phyloP scores from a whole-genome alignment of 306 rosid genomes.

The Astragalus membranaceus region DNA sequence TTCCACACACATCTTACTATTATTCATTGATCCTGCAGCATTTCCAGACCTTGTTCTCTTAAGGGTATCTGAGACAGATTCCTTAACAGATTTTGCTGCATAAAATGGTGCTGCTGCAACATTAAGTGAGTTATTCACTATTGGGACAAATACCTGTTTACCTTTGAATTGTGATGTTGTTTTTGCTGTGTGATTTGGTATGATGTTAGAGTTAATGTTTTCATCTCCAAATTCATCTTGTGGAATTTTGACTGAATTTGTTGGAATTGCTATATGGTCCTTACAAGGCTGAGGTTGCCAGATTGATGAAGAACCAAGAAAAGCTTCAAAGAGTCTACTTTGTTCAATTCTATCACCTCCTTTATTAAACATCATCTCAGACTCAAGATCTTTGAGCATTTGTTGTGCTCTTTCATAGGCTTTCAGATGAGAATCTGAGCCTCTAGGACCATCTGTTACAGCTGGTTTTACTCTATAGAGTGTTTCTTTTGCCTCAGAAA shows the following conservation, averaged over 20 bases:
- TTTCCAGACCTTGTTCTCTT: conserved; percentile 93
- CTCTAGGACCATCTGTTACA: conserved; percentile 90
- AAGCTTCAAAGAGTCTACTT: conserved; percentile 80
- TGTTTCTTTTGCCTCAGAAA: conserved; percentile 78
- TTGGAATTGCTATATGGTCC: conserved; percentile 38
- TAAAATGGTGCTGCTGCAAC: conserved; percentile 81
- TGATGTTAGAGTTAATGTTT: conserved; percentile 47
- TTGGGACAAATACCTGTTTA: conserved; percentile 19
- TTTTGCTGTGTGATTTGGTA: conserved; percentile 14
- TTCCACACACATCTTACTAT: conserved; percentile 23
- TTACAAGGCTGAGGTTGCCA: conserved; percentile 99
- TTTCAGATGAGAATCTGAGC: conserved; percentile 92
- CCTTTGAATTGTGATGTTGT: conserved; percentile 21
- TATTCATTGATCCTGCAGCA: conserved; percentile 42
- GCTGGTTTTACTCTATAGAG: conserved; percentile 78
- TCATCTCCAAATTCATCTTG: conserved; percentile 65
- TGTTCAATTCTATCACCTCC: conserved; percentile 81
- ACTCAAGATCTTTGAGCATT: conserved; percentile 88
- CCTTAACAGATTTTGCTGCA: conserved; percentile 39
- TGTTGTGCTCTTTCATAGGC: conserved; percentile 99
- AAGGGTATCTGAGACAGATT: conserved; percentile 46
- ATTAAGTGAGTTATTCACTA: conserved; percentile 42
- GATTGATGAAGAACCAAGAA: conserved; percentile 90
- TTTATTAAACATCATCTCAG: conserved; percentile 74
- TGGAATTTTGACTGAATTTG: conserved; percentile 1